Percentiles rank a stretch among this genome's conserved stretches.
phyloP scores from a whole-genome alignment of 192 early-diverging fungal species.

The Coemansia sp. region DNA sequence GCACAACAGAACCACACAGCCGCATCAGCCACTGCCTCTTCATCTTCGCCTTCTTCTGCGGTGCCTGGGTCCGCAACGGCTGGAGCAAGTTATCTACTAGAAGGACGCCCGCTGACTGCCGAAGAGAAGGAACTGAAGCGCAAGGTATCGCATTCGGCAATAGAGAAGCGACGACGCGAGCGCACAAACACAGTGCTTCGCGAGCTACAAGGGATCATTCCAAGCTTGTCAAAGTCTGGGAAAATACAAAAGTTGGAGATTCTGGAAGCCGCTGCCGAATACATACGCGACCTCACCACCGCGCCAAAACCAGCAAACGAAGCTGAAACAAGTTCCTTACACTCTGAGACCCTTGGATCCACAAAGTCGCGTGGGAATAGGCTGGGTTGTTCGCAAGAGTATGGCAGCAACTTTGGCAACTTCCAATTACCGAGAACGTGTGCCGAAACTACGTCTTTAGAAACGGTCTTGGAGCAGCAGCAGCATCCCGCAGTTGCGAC shows the following conservation, averaged over 20 bases:
- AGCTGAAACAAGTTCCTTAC: not conserved
- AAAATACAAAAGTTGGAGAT: slow-evolving; percentile 56
- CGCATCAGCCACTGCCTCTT: too few species aligned
- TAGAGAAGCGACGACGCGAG: slow-evolving; percentile 85
- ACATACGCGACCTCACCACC: slow-evolving; percentile 40
- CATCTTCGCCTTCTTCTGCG: not conserved
- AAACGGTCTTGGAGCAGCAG: slow-evolving; percentile 6
- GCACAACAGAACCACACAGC: not conserved
- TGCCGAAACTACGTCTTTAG: not conserved
- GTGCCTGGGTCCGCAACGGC: not conserved
- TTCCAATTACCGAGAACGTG: not conserved
- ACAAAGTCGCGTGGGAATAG: not conserved
- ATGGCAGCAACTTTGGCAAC: not conserved
- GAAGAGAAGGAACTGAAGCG: slow-evolving; percentile 69
- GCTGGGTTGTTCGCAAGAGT: not conserved
- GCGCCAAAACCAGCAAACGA: not conserved
- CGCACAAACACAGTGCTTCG: slow-evolving; percentile 85
- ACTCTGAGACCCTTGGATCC: not conserved
- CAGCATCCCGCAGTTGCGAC: slow-evolving; percentile 17
- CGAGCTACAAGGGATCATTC: slow-evolving; percentile 76
- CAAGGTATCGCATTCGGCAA: slow-evolving; percentile 85
- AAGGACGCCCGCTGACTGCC: slow-evolving; percentile 33
- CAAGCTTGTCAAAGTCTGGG: slow-evolving; percentile 50
- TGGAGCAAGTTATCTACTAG: not conserved
- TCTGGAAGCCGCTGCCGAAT: slow-evolving; percentile 50